phyloP scores from a whole-genome alignment of 352 stramenopile genomes.

The Phytophthora citrophthora region DNA sequence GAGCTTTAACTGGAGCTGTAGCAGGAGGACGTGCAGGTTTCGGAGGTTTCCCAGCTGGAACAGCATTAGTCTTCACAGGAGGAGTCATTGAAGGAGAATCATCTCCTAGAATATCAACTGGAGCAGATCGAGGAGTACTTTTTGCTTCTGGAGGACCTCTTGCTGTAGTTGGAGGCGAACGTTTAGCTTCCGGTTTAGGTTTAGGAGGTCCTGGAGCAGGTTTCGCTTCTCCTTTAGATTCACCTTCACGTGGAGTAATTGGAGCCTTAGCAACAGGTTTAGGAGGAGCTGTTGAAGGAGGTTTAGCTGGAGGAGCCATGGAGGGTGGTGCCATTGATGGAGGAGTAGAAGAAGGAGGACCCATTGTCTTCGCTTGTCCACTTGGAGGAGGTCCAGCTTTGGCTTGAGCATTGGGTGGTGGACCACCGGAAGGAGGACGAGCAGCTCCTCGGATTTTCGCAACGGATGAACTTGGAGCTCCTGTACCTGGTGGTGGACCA shows the following conservation, averaged over 20 bases:
- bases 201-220: constrained; percentile 16
- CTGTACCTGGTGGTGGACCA: constrained; percentile 59
- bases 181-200: constrained; percentile 39
- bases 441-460: constrained; percentile 76
- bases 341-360: constrained; percentile 19
- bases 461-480: constrained; percentile 64
- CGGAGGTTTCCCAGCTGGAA: constrained; percentile 25
- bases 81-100: constrained; percentile 12
- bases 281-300: constrained; percentile 19
- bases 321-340: constrained; percentile 2
- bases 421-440: constrained; percentile 44
- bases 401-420: constrained; percentile 41
- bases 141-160: constrained; percentile 37
- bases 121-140: constrained; percentile 27
- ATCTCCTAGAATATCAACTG: constrained; percentile 57
- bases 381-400: constrained; percentile 42
- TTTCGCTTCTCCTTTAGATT: constrained; percentile 28
- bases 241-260: constrained; percentile 16
- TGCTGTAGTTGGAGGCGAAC: constrained; percentile 21
- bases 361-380: constrained; percentile 30
- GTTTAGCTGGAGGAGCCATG: constrained; percentile 25
- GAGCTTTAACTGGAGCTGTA: constrained; percentile 20
- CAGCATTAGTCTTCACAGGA: constrained; percentile 5
- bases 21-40: constrained; percentile 17
- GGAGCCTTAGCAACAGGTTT: constrained; percentile 30